Conservation (phyloP, 2,329 filamentous ascomycete species). For the Bimuria novae-zelandiae region DNA sequence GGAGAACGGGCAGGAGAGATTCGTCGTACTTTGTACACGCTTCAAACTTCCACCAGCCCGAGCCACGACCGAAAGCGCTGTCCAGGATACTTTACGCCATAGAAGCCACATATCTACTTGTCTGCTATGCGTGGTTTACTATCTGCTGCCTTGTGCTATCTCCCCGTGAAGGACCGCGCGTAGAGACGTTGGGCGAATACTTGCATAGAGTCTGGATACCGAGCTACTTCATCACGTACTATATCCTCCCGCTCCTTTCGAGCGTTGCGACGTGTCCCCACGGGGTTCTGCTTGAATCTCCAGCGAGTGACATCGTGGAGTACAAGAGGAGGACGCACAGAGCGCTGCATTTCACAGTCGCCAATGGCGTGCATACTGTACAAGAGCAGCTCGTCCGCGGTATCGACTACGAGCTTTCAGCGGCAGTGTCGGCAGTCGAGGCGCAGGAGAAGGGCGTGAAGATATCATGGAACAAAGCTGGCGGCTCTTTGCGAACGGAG, state of each 20-base stretch:
- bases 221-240: constrained; percentile 52
- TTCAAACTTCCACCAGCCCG: constrained; percentile 58
- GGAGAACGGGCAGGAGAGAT: constrained; percentile 9
- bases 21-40: constrained; percentile 58
- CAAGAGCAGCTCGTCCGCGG: constrained; percentile 53
- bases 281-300: constrained; percentile 55
- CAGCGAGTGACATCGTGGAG: constrained; percentile 57
- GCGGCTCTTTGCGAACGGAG: constrained; percentile 29
- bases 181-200: constrained; percentile 57
- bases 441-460: constrained; percentile 31
- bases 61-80: constrained; percentile 47
- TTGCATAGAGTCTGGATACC: constrained; percentile 57
- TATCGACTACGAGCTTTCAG: constrained; percentile 50
- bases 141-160: constrained; percentile 56
- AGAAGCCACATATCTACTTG: constrained; percentile 52
- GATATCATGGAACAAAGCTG: constrained; percentile 42
- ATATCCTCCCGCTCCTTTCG: constrained; percentile 61
- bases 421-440: constrained; percentile 46
- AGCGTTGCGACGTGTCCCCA: constrained; percentile 62
- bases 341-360: constrained; percentile 58
- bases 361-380: constrained; percentile 56
- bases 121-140: constrained; percentile 61
- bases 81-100: constrained; percentile 48
- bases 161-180: constrained; percentile 32
- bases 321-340: constrained; percentile 56